These are phyloP conservation scores for Stygiomarasmius scandens DNA, from an alignment of 1,284 basidiomycete genomes.

Conservation along the genomic window DNA sequence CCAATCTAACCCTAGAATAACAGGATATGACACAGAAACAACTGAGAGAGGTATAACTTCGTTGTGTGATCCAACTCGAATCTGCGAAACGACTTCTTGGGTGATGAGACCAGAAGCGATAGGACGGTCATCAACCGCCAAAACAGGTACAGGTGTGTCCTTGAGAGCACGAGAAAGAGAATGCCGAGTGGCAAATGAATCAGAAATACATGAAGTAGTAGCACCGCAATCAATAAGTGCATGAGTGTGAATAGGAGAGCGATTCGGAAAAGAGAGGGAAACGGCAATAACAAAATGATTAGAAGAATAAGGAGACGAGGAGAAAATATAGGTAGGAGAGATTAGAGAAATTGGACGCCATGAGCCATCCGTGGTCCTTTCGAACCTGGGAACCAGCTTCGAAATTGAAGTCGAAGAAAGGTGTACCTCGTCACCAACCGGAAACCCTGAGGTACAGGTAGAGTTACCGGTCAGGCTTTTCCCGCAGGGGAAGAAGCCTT, in stretches of 20 bases:
- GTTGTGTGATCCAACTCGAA: slow-evolving; percentile 25
- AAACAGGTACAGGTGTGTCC: slow-evolving; percentile 32
- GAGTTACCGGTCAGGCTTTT: slow-evolving; percentile 14
- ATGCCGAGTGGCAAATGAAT: slow-evolving; percentile 29
- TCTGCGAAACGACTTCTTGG: slow-evolving; percentile 29
- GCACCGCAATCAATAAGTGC: slow-evolving; percentile 29
- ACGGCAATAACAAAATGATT: slow-evolving; percentile 33
- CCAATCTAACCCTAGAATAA: slow-evolving; percentile 20
- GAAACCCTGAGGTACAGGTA: slow-evolving; percentile 2
- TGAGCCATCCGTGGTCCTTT: background rate
- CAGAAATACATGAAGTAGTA: slow-evolving; percentile 31
- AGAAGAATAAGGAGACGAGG: slow-evolving; percentile 14
- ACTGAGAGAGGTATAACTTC: slow-evolving; percentile 12
- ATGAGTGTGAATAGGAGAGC: slow-evolving; percentile 24
- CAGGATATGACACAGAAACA: slow-evolving; percentile 14
- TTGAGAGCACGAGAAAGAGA: slow-evolving; percentile 26
- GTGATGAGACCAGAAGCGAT: slow-evolving; percentile 35
- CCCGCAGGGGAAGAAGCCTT: background rate
- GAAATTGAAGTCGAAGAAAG: background rate
- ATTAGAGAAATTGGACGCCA: background rate
- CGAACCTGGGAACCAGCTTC: background rate
- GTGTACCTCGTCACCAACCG: slow-evolving; percentile 8
- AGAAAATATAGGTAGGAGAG: slow-evolving; percentile 12
- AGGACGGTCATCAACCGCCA: slow-evolving; percentile 35
- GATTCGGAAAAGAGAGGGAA: slow-evolving; percentile 17